Evolutionary conservation across 306 rosid genomes (phyloP).

Genomic region (Casuarina cunninghamiana): DNA sequence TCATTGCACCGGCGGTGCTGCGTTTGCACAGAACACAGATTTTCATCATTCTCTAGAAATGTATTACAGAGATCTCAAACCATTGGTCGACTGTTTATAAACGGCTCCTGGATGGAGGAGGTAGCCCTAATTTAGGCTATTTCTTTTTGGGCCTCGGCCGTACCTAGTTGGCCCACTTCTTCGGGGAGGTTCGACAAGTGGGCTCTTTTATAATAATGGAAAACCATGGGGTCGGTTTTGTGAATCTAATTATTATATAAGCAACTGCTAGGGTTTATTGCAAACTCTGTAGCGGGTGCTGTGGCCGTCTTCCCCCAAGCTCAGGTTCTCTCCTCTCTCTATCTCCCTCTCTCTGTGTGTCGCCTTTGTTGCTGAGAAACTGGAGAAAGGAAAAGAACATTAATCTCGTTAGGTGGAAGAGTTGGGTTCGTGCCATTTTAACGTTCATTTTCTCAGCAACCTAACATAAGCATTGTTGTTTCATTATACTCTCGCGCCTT

Average conservation of each 20-base stretch:
- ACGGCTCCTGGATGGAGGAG: neutral
- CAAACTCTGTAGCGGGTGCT: neutral
- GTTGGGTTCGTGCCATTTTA: neutral
- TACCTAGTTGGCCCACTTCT: neutral
- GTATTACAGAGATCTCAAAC: too few relatives aligned
- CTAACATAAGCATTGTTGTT: neutral
- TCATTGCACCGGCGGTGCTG: conserved; percentile 9
- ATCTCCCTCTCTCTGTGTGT: neutral
- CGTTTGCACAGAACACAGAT: conserved; percentile 7
- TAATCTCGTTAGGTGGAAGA: neutral
- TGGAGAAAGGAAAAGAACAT: neutral
- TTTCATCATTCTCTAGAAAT: conserved; percentile 9
- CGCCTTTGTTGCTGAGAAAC: neutral
- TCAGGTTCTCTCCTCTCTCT: conserved; percentile 12
- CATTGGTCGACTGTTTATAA: neutral
- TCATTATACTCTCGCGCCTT: neutral
- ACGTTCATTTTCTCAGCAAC: neutral
- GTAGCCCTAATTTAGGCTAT: neutral
- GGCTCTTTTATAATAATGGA: neutral
- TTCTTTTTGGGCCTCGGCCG: too few relatives aligned
- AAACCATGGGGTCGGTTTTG: neutral
- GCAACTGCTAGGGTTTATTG: conserved; percentile 22
- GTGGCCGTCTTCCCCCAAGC: conserved; percentile 25
- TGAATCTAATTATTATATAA: conserved; percentile 16
- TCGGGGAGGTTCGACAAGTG: neutral